Evolutionary conservation across 768 basidiomycete species (phyloP).

Genomic region (Leccinum rimulosum): DNA sequence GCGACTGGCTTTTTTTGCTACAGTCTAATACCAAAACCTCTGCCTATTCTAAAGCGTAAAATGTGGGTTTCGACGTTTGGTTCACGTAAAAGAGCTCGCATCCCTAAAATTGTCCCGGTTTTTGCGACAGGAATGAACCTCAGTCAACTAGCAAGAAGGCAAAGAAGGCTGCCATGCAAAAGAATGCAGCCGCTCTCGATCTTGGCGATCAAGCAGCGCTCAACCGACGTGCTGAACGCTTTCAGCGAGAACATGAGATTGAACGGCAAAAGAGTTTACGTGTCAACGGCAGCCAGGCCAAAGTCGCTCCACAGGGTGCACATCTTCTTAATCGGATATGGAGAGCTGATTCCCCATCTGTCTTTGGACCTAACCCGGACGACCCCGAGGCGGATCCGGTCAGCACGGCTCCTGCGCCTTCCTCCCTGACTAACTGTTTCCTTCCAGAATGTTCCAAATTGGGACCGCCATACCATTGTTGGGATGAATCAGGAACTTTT

Average conservation of each 20-base stretch:
- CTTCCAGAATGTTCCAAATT: constrained; percentile 86
- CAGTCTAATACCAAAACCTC: constrained; percentile 62
- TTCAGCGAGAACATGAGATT: constrained; percentile 86
- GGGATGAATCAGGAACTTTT: constrained; percentile 87
- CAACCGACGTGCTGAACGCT: constrained; percentile 79
- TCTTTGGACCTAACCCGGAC: constrained; percentile 46
- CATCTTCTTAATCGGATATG: constrained; percentile 50
- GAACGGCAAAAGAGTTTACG: constrained; percentile 62
- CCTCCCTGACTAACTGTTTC: constrained; percentile 9
- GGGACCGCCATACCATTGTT: constrained; percentile 95
- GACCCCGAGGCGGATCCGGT: constrained; percentile 76
- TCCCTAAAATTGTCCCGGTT: constrained; percentile 8
- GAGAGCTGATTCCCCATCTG: constrained; percentile 48
- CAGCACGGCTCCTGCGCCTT: constrained; percentile 25
- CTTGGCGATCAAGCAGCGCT: constrained; percentile 67
- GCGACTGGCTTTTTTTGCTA: constrained; percentile 15
- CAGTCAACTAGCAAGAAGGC: constrained; percentile 53
- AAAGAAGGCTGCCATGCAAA: constrained; percentile 53
- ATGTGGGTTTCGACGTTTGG: constrained; percentile 41
- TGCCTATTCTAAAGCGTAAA: constrained; percentile 66
- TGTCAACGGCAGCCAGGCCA: constrained; percentile 34
- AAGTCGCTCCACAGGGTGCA: constrained; percentile 47
- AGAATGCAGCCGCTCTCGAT: constrained; percentile 43
- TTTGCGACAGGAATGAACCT: constrained; percentile 37
- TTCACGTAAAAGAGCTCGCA: neutral